phyloP scores from a whole-genome alignment of 495 filamentous ascomycete genomes.

The Penicillium salamii region DNA sequence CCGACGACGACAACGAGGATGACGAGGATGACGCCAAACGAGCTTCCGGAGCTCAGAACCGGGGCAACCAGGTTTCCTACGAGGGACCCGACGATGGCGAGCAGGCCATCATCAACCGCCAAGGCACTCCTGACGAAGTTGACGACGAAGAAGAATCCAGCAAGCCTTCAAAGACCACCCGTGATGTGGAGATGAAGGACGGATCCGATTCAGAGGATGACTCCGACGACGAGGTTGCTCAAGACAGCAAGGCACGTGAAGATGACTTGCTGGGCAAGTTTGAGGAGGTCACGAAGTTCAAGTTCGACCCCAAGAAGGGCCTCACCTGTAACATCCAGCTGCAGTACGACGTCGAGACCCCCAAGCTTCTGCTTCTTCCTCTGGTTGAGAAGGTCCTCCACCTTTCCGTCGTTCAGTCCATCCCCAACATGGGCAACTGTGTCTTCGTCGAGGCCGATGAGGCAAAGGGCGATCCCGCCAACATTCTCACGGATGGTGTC shows the following conservation, averaged over 20 bases:
- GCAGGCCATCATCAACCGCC: constrained; percentile 58
- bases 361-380: constrained; percentile 90
- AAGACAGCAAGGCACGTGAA: constrained; percentile 53
- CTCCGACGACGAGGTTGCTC: constrained; percentile 38
- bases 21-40: constrained; percentile 85
- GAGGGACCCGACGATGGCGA: constrained; percentile 91
- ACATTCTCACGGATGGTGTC: constrained; percentile 77
- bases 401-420: constrained; percentile 81
- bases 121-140: constrained; percentile 42
- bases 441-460: constrained; percentile 66
- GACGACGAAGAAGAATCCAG: constrained; percentile 42
- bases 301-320: constrained; percentile 72
- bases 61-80: constrained; percentile 78
- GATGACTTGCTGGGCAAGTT: constrained; percentile 63
- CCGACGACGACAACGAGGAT: constrained; percentile 71
- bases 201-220: constrained; percentile 30
- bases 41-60: constrained; percentile 69
- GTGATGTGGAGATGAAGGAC: constrained; percentile 32
- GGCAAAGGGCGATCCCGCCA: constrained; percentile 48
- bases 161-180: constrained; percentile 4
- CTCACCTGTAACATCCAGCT: constrained; percentile 76
- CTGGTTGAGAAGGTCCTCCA: constrained; percentile 77
- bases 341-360: constrained; percentile 74
- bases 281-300: constrained; percentile 67
- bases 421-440: constrained; percentile 69